Conservation (phyloP, 352 stramenopile genomes). For the Phytophthora chlamydospora region DNA sequence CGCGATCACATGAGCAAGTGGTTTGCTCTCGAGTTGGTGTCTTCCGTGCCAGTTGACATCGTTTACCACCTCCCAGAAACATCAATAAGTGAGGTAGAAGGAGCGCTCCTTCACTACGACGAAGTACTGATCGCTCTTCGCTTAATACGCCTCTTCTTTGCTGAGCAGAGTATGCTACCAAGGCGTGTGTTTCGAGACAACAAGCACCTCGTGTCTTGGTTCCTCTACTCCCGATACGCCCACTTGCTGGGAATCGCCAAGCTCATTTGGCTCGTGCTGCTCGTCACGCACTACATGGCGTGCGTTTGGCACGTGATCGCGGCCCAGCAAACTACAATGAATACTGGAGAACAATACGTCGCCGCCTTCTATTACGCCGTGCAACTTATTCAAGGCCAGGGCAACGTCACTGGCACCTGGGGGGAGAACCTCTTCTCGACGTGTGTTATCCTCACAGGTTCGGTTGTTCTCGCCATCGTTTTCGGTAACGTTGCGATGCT, state of each 20-base stretch:
- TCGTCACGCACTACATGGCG: slow-evolving; percentile 48
- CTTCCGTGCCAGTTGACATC: background rate
- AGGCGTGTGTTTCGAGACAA: slow-evolving; percentile 19
- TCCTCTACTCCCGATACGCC: slow-evolving; percentile 34
- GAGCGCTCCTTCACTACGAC: background rate
- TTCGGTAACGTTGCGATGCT: slow-evolving; percentile 60
- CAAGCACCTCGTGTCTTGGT: slow-evolving; percentile 31
- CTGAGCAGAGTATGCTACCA: slow-evolving; percentile 27
- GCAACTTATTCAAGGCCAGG: slow-evolving; percentile 53
- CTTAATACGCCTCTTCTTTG: slow-evolving; percentile 3
- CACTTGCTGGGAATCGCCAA: slow-evolving; percentile 35
- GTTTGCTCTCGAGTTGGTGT: slow-evolving; percentile 17
- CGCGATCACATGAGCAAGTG: slow-evolving; percentile 1
- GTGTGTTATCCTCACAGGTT: slow-evolving; percentile 43
- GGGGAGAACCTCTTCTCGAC: slow-evolving; percentile 39
- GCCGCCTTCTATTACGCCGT: slow-evolving; percentile 37
- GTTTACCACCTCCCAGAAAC: background rate
- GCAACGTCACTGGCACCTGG: slow-evolving; percentile 13
- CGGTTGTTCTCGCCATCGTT: slow-evolving; percentile 51
- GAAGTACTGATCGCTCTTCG: slow-evolving; percentile 27
- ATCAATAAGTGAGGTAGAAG: background rate
- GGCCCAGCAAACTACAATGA: background rate
- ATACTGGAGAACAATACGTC: slow-evolving; percentile 28
- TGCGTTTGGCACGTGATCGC: slow-evolving; percentile 43
- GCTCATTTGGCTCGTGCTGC: slow-evolving; percentile 37